These are phyloP conservation scores for Nannochloropsis salina DNA, from an alignment of 108 stramenopile genomes.

Conservation along the genomic window DNA sequence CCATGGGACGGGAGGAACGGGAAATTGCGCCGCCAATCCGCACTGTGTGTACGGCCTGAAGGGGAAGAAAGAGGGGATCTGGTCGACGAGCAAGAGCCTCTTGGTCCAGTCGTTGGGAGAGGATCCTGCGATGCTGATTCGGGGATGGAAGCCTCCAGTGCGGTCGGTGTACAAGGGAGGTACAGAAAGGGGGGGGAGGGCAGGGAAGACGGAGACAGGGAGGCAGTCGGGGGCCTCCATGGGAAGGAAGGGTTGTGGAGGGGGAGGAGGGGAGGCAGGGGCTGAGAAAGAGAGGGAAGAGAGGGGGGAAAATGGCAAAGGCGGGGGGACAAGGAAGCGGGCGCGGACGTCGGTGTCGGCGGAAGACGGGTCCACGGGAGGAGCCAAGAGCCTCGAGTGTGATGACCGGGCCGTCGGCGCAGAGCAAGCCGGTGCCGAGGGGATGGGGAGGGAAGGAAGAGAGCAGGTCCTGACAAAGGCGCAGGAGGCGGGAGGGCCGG, in stretches of 20 bases:
- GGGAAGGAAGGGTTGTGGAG: neutral
- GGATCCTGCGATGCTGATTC: conserved; percentile 29
- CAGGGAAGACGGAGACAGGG: no score
- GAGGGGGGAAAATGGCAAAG: neutral
- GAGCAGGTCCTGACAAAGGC: neutral
- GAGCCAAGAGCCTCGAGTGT: neutral
- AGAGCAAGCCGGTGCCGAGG: neutral
- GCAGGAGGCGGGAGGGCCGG: neutral
- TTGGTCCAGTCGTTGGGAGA: conserved; percentile 30
- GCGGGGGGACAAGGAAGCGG: neutral
- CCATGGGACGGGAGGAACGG: conserved; percentile 31
- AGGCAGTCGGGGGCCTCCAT: neutral
- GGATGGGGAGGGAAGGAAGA: neutral
- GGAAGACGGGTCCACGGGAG: neutral
- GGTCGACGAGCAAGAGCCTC: neutral
- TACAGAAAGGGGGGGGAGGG: neutral
- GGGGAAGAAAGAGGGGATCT: conserved; percentile 37
- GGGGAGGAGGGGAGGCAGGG: neutral
- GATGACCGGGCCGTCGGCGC: neutral
- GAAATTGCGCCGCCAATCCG: conserved; percentile 37
- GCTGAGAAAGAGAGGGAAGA: conserved; percentile 13
- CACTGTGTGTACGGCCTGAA: conserved; percentile 43
- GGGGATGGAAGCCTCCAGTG: neutral
- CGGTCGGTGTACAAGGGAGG: neutral
- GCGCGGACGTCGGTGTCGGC: neutral